Conservation (phyloP, 805 yeast genomes). For the Zygoascus biomembranicola region DNA sequence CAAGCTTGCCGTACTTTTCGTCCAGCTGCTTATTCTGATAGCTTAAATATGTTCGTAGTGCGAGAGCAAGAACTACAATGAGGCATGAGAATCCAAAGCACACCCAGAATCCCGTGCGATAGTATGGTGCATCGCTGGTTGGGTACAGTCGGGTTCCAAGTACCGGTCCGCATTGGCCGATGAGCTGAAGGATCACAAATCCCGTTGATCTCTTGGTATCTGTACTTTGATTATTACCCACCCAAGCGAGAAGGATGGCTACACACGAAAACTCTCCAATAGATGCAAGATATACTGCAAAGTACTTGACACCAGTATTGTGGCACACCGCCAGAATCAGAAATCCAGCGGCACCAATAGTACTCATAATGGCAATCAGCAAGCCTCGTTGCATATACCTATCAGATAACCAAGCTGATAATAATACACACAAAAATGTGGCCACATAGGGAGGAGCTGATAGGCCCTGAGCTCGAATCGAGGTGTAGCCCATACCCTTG, state of each 20-base stretch:
- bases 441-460: slow-evolving; percentile 39
- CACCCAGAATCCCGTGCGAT: slow-evolving; percentile 21
- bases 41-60: slow-evolving; percentile 7
- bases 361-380: slow-evolving; percentile 9
- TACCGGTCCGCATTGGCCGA: slow-evolving; percentile 28
- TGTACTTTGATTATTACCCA: slow-evolving; percentile 24
- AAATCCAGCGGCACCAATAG: slow-evolving; percentile 15
- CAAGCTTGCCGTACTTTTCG: slow-evolving; percentile 13
- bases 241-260: slow-evolving; percentile 22
- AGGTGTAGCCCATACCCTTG: slow-evolving; percentile 34
- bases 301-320: slow-evolving; percentile 20
- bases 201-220: slow-evolving; percentile 25
- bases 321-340: slow-evolving; percentile 21
- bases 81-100: slow-evolving; percentile 15
- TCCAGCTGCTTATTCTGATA: slow-evolving; percentile 16
- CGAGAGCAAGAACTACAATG: slow-evolving; percentile 11
- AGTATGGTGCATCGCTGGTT: slow-evolving; percentile 17
- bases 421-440: slow-evolving; percentile 33
- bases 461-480: slow-evolving; percentile 36
- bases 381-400: slow-evolving; percentile 23
- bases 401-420: slow-evolving; percentile 41
- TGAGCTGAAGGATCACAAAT: slow-evolving; percentile 22
- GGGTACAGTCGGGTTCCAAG: slow-evolving; percentile 27
- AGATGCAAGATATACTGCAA: slow-evolving; percentile 23
- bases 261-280: slow-evolving; percentile 23